A percentile compares a stretch with the other conserved stretches of the same genome.
Evolutionary conservation across 805 yeast species (phyloP).

Genomic region (Myxozyma nipponensis): DNA sequence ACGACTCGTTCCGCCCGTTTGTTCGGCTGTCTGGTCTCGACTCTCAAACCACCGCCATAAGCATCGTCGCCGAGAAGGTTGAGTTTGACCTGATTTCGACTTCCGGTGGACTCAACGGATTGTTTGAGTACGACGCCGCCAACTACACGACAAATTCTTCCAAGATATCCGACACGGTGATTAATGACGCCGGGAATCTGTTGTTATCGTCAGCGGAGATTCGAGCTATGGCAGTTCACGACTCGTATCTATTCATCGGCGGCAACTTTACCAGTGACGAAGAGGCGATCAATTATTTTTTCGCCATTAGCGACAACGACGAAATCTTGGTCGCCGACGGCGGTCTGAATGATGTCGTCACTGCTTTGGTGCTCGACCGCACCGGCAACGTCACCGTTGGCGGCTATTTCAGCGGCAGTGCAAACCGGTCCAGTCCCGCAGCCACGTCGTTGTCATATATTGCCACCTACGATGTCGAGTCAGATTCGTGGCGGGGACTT

Average conservation of each 20-base stretch:
- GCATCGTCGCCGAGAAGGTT: slow-evolving; percentile 27
- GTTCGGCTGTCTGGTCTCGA: slow-evolving; percentile 44
- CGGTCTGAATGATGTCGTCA: slow-evolving; percentile 43
- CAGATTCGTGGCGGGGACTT: slow-evolving; percentile 9
- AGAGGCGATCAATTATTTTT: slow-evolving; percentile 41
- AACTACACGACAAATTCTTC: slow-evolving; percentile 51
- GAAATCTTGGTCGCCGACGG: slow-evolving; percentile 34
- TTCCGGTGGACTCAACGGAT: slow-evolving; percentile 52
- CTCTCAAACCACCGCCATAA: slow-evolving; percentile 27
- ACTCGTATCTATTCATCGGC: slow-evolving; percentile 43
- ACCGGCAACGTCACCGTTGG: slow-evolving; percentile 40
- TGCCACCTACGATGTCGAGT: slow-evolving; percentile 19
- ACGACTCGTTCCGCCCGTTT: slow-evolving; percentile 40
- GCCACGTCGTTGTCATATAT: slow-evolving; percentile 6
- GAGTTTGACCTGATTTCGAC: slow-evolving; percentile 34
- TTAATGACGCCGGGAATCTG: slow-evolving; percentile 40
- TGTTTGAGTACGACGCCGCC: slow-evolving; percentile 73
- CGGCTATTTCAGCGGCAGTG: slow-evolving; percentile 47
- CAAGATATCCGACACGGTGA: slow-evolving; percentile 47
- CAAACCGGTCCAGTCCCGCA: slow-evolving; percentile 28
- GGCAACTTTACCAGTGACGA: slow-evolving; percentile 45
- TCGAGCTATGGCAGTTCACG: slow-evolving; percentile 34
- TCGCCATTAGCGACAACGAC: slow-evolving; percentile 31
- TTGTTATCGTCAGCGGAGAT: slow-evolving; percentile 44
- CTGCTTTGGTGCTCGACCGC: slow-evolving; percentile 35